Evolutionary conservation across 1,284 basidiomycete species (phyloP).

Genomic region (Ceratobasidium sp.): DNA sequence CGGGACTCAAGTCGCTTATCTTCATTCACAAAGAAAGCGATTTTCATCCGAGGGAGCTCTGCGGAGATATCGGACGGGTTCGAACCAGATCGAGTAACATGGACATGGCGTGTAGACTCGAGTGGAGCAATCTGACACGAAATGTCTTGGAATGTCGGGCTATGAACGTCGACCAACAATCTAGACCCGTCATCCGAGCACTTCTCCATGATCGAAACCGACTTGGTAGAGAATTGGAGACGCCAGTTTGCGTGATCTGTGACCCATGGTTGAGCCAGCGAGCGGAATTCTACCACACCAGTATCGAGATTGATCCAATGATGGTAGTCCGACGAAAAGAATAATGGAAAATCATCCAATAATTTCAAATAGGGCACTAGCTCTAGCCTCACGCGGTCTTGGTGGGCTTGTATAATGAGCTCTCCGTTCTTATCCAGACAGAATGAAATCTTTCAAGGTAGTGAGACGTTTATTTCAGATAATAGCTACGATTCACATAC

Average conservation of each 20-base stretch:
- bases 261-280: not conserved
- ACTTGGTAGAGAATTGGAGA: not conserved
- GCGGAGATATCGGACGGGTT: not conserved
- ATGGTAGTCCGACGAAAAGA: slow-evolving; percentile 17
- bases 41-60: slow-evolving; percentile 42
- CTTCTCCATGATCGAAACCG: not conserved
- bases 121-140: slow-evolving; percentile 2
- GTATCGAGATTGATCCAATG: slow-evolving; percentile 34
- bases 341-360: slow-evolving; percentile 8
- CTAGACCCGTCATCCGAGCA: not conserved
- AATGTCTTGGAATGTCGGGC: not conserved
- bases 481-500: slow-evolving; percentile 11
- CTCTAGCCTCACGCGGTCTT: not conserved
- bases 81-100: not conserved
- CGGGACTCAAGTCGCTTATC: slow-evolving; percentile 40
- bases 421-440: not conserved
- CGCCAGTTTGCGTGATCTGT: not conserved
- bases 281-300: slow-evolving; percentile 20
- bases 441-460: not conserved
- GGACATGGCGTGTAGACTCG: slow-evolving; percentile 4
- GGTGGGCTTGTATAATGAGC: not conserved
- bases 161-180: not conserved
- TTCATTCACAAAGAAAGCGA: slow-evolving; percentile 42
- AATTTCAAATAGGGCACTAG: slow-evolving; percentile 21
- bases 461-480: not conserved